Percentiles rank a stretch among this genome's conserved stretches.
phyloP scores from a whole-genome alignment of 139 green algal genomes.

The Mesotaenium endlicherianum region DNA sequence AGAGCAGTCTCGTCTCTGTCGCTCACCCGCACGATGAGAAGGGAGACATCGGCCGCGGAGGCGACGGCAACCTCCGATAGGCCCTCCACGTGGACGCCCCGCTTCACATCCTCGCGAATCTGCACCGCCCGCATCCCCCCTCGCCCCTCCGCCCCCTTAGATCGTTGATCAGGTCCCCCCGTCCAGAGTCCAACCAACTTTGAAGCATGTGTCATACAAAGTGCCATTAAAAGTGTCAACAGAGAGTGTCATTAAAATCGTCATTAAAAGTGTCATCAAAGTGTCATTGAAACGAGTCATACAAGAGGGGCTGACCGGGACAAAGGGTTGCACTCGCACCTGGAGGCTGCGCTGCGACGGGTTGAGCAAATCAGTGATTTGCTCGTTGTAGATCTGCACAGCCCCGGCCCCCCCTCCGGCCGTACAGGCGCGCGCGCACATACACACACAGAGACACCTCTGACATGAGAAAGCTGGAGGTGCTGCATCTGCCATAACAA shows the following conservation, averaged over 20 bases:
- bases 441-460: no score
- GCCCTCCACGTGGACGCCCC: conserved; percentile 78
- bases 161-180: no score
- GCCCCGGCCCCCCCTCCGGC: background rate
- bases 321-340: conserved; percentile 14
- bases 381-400: conserved; percentile 93
- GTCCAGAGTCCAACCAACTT: no score
- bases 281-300: no score
- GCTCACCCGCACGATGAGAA: conserved; percentile 7
- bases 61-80: conserved; percentile 61
- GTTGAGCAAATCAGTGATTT: conserved; percentile 76
- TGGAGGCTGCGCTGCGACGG: conserved; percentile 15
- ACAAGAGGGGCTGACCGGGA: background rate
- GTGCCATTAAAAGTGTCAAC: background rate
- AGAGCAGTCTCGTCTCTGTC: background rate
- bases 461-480: no score
- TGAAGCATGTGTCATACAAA: no score
- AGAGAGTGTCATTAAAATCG: background rate
- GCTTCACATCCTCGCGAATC: conserved; percentile 64
- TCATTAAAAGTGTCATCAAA: no score
- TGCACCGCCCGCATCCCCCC: background rate
- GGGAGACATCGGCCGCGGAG: conserved; percentile 13
- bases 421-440: no score
- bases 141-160: no score
- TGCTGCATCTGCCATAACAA: no score